These are phyloP conservation scores for Eucalyptus cloeziana DNA, from an alignment of 345 rosid genomes.

Conservation along the genomic window DNA sequence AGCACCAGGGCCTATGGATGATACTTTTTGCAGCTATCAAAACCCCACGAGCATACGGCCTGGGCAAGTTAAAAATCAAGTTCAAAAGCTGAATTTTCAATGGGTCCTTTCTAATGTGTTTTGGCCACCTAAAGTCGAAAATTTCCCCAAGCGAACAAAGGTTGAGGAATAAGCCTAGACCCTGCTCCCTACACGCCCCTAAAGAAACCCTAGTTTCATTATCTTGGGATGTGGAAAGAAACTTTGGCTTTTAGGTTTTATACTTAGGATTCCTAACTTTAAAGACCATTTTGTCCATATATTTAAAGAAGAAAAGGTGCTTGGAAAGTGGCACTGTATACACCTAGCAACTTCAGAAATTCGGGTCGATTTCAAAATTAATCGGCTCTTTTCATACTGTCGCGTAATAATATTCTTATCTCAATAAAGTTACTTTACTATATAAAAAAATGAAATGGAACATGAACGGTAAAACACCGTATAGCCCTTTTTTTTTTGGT, in stretches of 20 bases:
- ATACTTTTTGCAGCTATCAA: background rate
- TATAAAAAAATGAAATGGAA: background rate
- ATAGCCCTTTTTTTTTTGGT: background rate
- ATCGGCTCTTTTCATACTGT: background rate
- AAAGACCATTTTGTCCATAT: background rate
- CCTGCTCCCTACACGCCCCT: slow-evolving; percentile 9
- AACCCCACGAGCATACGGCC: slow-evolving; percentile 20
- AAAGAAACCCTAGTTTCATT: background rate
- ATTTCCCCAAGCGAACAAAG: background rate
- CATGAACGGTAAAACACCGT: background rate
- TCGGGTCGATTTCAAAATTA: background rate
- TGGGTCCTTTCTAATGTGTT: slow-evolving; percentile 4
- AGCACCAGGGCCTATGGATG: background rate
- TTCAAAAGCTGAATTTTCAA: slow-evolving; percentile 10
- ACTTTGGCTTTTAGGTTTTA: slow-evolving; percentile 31
- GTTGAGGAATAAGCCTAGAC: slow-evolving; percentile 5
- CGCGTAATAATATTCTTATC: background rate
- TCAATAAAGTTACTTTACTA: background rate
- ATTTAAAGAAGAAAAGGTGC: background rate
- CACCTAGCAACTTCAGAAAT: background rate
- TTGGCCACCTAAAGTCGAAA: slow-evolving; percentile 22
- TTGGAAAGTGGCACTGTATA: background rate
- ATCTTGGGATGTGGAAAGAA: slow-evolving; percentile 10
- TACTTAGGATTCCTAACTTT: slow-evolving; percentile 61
- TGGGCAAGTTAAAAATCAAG: background rate